Evolutionary conservation across 23 red algal species (phyloP).

Genomic region (Gracilaria domingensis): DNA sequence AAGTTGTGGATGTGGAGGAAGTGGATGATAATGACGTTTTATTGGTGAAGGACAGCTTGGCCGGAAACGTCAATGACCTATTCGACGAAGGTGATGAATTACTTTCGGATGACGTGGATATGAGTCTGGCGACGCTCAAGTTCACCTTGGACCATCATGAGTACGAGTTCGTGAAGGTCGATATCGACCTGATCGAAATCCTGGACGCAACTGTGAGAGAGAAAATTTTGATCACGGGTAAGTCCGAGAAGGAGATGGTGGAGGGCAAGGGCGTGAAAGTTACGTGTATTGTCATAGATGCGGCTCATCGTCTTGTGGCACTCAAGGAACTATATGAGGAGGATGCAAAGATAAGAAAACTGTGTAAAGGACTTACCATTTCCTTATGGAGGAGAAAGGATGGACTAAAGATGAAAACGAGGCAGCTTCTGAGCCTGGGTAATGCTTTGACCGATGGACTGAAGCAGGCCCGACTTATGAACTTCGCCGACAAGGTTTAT

Average conservation of each 20-base stretch:
- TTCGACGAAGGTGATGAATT: no score
- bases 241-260: no score
- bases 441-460: no score
- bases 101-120: no score
- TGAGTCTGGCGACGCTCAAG: no score
- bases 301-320: not conserved
- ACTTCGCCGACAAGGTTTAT: not conserved
- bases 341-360: not conserved
- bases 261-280: no score
- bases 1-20: not conserved
- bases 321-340: not conserved
- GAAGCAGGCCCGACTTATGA: not conserved
- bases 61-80: not conserved
- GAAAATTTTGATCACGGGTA: no score
- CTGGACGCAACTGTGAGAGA: no score
- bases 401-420: no score
- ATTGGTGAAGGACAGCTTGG: not conserved
- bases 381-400: no score
- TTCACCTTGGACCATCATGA: not conserved
- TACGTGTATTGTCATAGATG: not conserved
- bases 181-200: no score
- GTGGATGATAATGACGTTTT: not conserved
- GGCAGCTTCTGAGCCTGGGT: no score
- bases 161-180: not conserved
- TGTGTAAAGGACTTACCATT: not conserved